Evolutionary conservation across 495 filamentous ascomycete genomes (phyloP).

Genomic region (Penicillium nucicola): DNA sequence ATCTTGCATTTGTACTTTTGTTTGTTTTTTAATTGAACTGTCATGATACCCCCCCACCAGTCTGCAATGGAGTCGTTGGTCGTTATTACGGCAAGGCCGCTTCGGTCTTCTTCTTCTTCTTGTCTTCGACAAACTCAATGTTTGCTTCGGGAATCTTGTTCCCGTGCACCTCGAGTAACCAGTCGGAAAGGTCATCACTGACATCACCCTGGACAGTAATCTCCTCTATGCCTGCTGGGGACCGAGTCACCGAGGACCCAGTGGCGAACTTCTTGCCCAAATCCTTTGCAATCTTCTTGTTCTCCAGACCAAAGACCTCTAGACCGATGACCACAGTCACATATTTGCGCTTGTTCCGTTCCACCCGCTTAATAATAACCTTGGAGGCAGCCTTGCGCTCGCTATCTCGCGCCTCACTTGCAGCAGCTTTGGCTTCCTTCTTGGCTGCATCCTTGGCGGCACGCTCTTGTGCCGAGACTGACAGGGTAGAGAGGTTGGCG

Average conservation of each 20-base stretch:
- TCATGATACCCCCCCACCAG: conserved; percentile 34
- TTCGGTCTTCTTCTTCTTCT: conserved; percentile 65
- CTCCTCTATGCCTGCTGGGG: conserved; percentile 82
- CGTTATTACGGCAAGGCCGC: conserved; percentile 14
- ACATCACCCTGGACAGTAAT: conserved; percentile 98
- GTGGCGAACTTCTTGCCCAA: conserved; percentile 69
- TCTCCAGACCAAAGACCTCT: conserved; percentile 83
- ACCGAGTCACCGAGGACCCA: conserved; percentile 86
- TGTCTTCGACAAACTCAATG: conserved; percentile 89
- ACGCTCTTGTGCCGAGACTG: conserved; percentile 83
- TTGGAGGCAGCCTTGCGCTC: conserved; percentile 75
- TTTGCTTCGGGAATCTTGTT: conserved; percentile 85
- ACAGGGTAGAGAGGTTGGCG: conserved; percentile 78
- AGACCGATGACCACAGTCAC: conserved; percentile 88
- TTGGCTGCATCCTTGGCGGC: conserved; percentile 93
- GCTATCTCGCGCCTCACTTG: conserved; percentile 73
- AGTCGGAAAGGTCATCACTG: conserved; percentile 91
- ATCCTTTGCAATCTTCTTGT: conserved; percentile 75
- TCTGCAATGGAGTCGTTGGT: conserved; percentile 14
- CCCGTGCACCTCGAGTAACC: conserved; percentile 78
- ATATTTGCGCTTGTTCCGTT: conserved; percentile 95
- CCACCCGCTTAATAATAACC: conserved; percentile 90
- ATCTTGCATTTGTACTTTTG: conserved; percentile 10
- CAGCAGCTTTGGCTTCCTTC: conserved; percentile 88
- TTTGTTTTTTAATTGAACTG: conserved; percentile 12